phyloP scores from a whole-genome alignment of 352 stramenopile species.

The Blastocystis sp. region DNA sequence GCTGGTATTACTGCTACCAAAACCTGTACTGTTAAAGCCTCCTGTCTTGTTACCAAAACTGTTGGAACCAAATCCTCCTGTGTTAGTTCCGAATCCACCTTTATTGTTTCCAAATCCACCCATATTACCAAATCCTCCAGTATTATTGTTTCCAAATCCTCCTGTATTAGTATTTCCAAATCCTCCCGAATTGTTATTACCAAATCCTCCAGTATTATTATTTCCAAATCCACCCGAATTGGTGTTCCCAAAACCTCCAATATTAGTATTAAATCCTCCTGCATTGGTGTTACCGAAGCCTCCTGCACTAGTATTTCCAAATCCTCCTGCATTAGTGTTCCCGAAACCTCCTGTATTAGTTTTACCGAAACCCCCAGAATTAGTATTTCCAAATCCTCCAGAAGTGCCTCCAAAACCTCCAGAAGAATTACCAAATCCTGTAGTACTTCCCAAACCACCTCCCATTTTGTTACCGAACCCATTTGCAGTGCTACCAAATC shows the following conservation, averaged over 20 bases:
- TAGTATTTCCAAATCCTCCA: background rate
- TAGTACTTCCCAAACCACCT: background rate
- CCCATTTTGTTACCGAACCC: background rate
- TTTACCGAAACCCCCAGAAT: background rate
- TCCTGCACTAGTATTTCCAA: background rate
- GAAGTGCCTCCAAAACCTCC: background rate
- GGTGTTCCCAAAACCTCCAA: background rate
- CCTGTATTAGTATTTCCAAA: background rate
- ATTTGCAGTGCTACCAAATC: background rate
- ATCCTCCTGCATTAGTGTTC: slow-evolving; percentile 4
- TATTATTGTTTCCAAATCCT: slow-evolving; percentile 44
- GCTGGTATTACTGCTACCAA: background rate
- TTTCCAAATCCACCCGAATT: slow-evolving; percentile 20
- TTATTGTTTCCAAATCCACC: slow-evolving; percentile 51
- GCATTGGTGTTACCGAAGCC: background rate
- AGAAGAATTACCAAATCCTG: background rate
- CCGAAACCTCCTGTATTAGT: background rate
- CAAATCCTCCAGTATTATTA: slow-evolving; percentile 35
- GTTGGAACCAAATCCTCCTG: background rate
- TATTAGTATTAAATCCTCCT: slow-evolving; percentile 2
- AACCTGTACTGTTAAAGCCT: background rate
- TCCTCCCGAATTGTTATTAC: background rate
- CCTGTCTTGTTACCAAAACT: background rate
- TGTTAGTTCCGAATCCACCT: background rate
- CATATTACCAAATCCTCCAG: background rate